Base-by-base conservation (phyloP, 208 protist species). In the Leishmania aethiopica region DNA sequence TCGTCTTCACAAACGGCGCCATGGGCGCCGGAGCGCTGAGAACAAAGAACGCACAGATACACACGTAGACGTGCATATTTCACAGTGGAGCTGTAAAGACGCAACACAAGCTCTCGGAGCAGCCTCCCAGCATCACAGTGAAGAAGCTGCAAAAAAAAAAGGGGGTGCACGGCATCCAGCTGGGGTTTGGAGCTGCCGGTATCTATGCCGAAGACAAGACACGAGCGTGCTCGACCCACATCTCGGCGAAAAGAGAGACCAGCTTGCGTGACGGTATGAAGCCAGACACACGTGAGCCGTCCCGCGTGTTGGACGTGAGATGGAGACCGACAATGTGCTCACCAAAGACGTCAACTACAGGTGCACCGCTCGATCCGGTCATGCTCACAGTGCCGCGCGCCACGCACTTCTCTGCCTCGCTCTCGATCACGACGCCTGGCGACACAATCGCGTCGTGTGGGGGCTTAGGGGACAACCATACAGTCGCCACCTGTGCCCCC, bases 291-390 rank as follows among this genome's bases (percentile, higher is more conserved):
- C 94, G 87, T 0, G 94, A 97, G 17, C 93, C 94, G 49, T 95
- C 85, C 7, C 86, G 84, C 37, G 90, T 97, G 80, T 97, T 96
- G 47, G 93, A 96, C 5, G 90, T 94, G 37, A 97, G 84, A 75
- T 97, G 94, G 40, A 97, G 85, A 3, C 94, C 94, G 11, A 97
- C 94, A 32, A 97, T 80, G 78, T 92, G 87, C 42, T 91, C 92
- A 22, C 94, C 94, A 81, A 89, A 94, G 78, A 91, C 83, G 78
- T 97, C 94, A 35, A 96, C 87, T 7, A 97, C 92, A 15, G 94
- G 94, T 37, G 93, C 94, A 0, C 94, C 94, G 72, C 94, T 97
- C 32, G 91, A 94, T 55, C 94, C 94, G 7, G 88, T 93, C 28
- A 89, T 96, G 78, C 91, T 96, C 4, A 97, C 94, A 0, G 92